Evolutionary conservation across 352 stramenopile genomes (phyloP).

Genomic region (Globisporangium camurandrum): DNA sequence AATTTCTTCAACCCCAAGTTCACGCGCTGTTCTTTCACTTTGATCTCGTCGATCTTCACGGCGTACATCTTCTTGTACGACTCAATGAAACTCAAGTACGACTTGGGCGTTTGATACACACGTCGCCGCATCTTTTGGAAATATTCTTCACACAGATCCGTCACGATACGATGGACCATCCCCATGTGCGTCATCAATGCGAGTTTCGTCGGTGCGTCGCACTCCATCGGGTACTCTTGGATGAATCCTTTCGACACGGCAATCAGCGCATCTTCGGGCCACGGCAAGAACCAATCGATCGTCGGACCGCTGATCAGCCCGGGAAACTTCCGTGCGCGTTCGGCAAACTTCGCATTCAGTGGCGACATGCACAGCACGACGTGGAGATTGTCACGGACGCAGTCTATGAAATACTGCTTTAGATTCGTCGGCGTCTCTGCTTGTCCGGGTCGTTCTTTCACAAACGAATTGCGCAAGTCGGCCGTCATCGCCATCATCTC

Average conservation of each 20-base stretch:
- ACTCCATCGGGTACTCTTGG: slow-evolving; percentile 94
- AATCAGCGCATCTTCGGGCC: slow-evolving; percentile 97
- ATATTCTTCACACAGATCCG: slow-evolving; percentile 97
- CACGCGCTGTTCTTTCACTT: slow-evolving; percentile 95
- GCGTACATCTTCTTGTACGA: slow-evolving; percentile 97
- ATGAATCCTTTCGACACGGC: slow-evolving; percentile 96
- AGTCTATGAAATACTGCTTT: slow-evolving; percentile 98
- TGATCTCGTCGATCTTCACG: slow-evolving; percentile 91
- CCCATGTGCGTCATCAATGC: slow-evolving; percentile 97
- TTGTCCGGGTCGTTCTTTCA: slow-evolving; percentile 91
- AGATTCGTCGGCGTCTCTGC: slow-evolving; percentile 95
- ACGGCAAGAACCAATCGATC: slow-evolving; percentile 99
- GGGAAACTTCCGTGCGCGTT: slow-evolving; percentile 95
- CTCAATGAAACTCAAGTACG: slow-evolving; percentile 97
- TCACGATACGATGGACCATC: slow-evolving; percentile 96
- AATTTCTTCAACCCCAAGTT: slow-evolving; percentile 97
- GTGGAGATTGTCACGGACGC: slow-evolving; percentile 97
- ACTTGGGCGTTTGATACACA: slow-evolving; percentile 98
- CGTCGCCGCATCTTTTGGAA: slow-evolving; percentile 96
- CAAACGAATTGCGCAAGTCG: slow-evolving; percentile 92
- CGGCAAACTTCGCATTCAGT: slow-evolving; percentile 97
- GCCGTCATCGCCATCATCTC: slow-evolving; percentile 99
- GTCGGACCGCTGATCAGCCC: slow-evolving; percentile 95
- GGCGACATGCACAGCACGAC: slow-evolving; percentile 98
- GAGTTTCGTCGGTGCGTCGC: slow-evolving; percentile 74